Conservation (phyloP, 768 basidiomycete genomes). For the Pleurotus tuber-regium region DNA sequence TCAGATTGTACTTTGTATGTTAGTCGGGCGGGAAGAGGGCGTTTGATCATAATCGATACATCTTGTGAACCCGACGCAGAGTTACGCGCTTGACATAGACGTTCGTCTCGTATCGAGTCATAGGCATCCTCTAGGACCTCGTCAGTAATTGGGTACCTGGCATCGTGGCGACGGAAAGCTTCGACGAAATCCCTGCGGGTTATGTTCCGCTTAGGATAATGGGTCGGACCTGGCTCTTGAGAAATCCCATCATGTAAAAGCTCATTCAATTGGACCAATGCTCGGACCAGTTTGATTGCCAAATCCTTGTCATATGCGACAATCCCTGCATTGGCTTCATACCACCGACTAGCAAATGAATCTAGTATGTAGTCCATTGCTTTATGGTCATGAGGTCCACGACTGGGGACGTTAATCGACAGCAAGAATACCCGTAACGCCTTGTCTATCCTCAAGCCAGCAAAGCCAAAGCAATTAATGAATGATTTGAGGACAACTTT, state of each 20-base stretch:
- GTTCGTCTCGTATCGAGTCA: slow-evolving; percentile 68
- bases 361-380: slow-evolving; percentile 73
- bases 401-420: slow-evolving; percentile 59
- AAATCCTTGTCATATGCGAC: slow-evolving; percentile 84
- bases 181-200: slow-evolving; percentile 78
- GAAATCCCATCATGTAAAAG: slow-evolving; percentile 76
- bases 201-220: slow-evolving; percentile 56
- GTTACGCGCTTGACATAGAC: slow-evolving; percentile 66
- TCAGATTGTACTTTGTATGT: slow-evolving; percentile 90
- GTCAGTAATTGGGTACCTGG: slow-evolving; percentile 65
- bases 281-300: slow-evolving; percentile 71
- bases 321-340: slow-evolving; percentile 77
- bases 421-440: slow-evolving; percentile 89
- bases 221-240: slow-evolving; percentile 54
- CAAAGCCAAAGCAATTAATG: slow-evolving; percentile 85
- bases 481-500: slow-evolving; percentile 78
- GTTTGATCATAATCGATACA: slow-evolving; percentile 66
- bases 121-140: slow-evolving; percentile 79
- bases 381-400: slow-evolving; percentile 32
- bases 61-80: slow-evolving; percentile 42
- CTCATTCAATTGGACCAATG: slow-evolving; percentile 87
- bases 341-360: slow-evolving; percentile 86
- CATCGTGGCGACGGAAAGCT: slow-evolving; percentile 79
- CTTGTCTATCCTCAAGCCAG: slow-evolving; percentile 80
- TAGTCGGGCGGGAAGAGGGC: slow-evolving; percentile 70